Base-by-base conservation (phyloP, 352 stramenopile genomes). In the Globisporangium sylvaticum region DNA sequence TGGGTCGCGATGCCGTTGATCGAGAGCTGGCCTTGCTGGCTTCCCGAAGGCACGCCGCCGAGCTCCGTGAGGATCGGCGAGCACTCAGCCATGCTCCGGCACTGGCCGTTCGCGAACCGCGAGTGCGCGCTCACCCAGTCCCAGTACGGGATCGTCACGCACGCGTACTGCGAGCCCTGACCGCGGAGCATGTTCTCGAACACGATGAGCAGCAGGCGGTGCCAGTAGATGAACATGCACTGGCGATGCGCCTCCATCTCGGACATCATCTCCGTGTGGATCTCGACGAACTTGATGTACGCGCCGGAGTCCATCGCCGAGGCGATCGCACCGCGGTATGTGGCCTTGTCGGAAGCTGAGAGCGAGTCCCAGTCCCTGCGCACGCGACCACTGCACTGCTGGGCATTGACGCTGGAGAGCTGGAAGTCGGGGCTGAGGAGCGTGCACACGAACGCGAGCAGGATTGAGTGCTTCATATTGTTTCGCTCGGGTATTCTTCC, bases 141-240 rank as follows among this genome's bases (percentile, higher is more conserved):
- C 78, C 79, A 88, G 66, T 87, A 88, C 50, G 80, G 80, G 22
- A 88, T 76, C 12, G 78, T 60, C 8, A 60, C 54, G 31, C 54
- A 60, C 20, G 69, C 69, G 42, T 68, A 85, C 27, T 65, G 64
- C 0, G 67, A 56, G 3, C 54, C 72, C 9, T 87, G 72, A 42
- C 73, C 79, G 24, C 79, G 75, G 1, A 88, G 65, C 79, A 88
- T 88, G 32, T 83, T 79, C 61, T 88, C 79, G 60, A 83, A 86
- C 2, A 70, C 79, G 9, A 86, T 60, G 25, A 86, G 34, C 39
- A 81, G 82, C 3, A 74, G 76, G 12, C 78, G 76, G 53, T 86
- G 72, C 80, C 80, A 88, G 65, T 81, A 84, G 48, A 85, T 18
- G 56, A 87, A 78, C 1, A 74, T 76, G 55, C 80, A 87, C 2